phyloP scores from a whole-genome alignment of 2,329 filamentous ascomycete genomes.

The Fusarium haematococcum region DNA sequence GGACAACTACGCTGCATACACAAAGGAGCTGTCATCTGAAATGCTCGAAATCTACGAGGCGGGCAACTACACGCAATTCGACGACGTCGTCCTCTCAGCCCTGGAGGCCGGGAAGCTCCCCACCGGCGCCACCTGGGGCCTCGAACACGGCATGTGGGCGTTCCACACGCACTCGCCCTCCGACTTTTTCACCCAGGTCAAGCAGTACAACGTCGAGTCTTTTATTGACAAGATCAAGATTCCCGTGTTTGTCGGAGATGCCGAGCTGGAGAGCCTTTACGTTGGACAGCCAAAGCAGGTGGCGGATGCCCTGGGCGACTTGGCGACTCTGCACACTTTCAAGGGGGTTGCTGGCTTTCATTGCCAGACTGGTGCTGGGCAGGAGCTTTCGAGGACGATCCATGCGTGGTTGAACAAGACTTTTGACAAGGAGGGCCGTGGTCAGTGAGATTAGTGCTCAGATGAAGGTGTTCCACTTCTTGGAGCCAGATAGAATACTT shows the following conservation, averaged over 20 bases:
- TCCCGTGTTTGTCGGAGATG: slow-evolving; percentile 25
- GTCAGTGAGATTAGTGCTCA: background rate
- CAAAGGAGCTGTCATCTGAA: background rate
- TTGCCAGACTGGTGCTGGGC: slow-evolving; percentile 26
- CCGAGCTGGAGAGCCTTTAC: background rate
- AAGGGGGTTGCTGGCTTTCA: slow-evolving; percentile 26
- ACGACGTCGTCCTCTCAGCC: background rate
- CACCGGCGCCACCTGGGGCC: slow-evolving; percentile 8
- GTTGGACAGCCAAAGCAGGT: slow-evolving; percentile 17
- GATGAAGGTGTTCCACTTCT: background rate
- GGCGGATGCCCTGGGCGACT: slow-evolving; percentile 21
- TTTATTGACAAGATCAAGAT: slow-evolving; percentile 14
- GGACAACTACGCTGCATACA: slow-evolving; percentile 28
- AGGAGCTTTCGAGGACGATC: slow-evolving; percentile 19
- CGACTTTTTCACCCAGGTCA: slow-evolving; percentile 8
- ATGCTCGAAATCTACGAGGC: slow-evolving; percentile 6
- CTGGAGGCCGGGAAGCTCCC: background rate
- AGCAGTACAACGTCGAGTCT: slow-evolving; percentile 14
- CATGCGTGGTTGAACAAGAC: slow-evolving; percentile 24
- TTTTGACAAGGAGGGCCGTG: background rate
- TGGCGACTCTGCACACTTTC: slow-evolving; percentile 18
- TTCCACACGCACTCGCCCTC: slow-evolving; percentile 20
- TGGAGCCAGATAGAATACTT: background rate
- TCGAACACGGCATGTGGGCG: slow-evolving; percentile 6
- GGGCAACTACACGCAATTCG: slow-evolving; percentile 9